These are phyloP conservation scores for Sarocladium brachiariae DNA, from an alignment of 2,329 filamentous ascomycete genomes.

Conservation along the genomic window DNA sequence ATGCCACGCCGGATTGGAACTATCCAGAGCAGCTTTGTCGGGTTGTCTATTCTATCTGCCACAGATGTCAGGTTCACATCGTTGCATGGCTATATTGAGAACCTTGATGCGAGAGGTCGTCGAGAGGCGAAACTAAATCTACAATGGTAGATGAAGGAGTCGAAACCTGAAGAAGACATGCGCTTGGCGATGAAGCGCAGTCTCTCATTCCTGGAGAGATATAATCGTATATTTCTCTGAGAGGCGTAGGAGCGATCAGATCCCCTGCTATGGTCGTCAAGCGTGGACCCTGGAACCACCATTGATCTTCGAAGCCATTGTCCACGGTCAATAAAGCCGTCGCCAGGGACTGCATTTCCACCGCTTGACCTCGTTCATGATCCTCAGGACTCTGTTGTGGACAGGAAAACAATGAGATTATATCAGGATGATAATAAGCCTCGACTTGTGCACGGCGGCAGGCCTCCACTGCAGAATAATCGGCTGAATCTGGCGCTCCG, in stretches of 20 bases:
- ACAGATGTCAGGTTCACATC: no score
- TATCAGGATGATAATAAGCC: background rate
- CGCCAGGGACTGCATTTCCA: slow-evolving; percentile 41
- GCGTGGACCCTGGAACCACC: slow-evolving; percentile 44
- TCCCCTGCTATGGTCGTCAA: slow-evolving; percentile 14
- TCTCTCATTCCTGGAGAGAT: background rate
- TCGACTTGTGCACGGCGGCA: slow-evolving; percentile 5
- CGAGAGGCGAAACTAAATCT: slow-evolving; percentile 11
- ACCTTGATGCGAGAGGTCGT: slow-evolving; percentile 4
- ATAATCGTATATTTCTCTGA: slow-evolving; percentile 7
- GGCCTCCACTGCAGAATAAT: background rate
- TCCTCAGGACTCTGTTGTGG: slow-evolving; percentile 25
- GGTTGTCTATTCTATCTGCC: no score
- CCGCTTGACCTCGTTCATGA: slow-evolving; percentile 16
- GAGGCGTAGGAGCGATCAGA: slow-evolving; percentile 8
- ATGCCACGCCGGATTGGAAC: no score
- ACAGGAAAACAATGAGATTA: background rate
- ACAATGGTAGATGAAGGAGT: slow-evolving; percentile 1
- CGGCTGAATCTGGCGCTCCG: background rate
- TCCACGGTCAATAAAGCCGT: slow-evolving; percentile 50
- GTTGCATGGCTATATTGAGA: background rate
- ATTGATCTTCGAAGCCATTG: slow-evolving; percentile 51
- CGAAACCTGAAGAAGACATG: background rate
- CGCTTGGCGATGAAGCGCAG: background rate
- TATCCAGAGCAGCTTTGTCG: no score